Conservation (phyloP, 1,284 basidiomycete genomes). For the Pseudozyma tsukubaensis region DNA sequence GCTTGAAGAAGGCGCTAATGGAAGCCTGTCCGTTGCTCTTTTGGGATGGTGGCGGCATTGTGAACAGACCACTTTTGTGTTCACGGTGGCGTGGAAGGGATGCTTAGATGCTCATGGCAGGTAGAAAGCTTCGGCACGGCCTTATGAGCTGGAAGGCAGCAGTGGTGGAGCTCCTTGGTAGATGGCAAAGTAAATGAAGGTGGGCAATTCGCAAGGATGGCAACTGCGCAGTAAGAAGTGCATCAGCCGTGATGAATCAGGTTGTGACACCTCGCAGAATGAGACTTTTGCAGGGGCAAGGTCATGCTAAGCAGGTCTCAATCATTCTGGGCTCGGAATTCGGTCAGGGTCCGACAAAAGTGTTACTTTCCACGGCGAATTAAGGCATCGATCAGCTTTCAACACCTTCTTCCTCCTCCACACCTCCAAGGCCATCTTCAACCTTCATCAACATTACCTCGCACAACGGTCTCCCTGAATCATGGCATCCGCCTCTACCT, state of each 20-base stretch:
- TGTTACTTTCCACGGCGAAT: slow-evolving; percentile 22
- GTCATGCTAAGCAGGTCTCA: slow-evolving; percentile 7
- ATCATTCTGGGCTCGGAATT: slow-evolving; percentile 14
- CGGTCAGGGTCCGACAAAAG: slow-evolving; percentile 28
- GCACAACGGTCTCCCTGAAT: neutral
- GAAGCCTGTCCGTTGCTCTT: slow-evolving; percentile 28
- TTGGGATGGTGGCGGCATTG: slow-evolving; percentile 32
- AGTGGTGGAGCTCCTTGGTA: too few species aligned
- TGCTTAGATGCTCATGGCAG: too few species aligned
- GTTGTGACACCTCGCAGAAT: slow-evolving; percentile 9
- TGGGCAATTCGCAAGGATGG: neutral
- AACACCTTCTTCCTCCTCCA: slow-evolving; percentile 2
- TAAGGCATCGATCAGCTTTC: slow-evolving; percentile 25
- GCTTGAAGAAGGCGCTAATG: slow-evolving; percentile 56
- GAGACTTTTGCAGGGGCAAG: slow-evolving; percentile 2
- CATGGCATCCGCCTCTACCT: slow-evolving; percentile 3
- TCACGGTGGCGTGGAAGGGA: neutral
- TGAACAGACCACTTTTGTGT: neutral
- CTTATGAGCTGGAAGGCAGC: too few species aligned
- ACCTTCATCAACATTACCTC: neutral
- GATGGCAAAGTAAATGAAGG: neutral
- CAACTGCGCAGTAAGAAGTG: neutral
- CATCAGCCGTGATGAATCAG: slow-evolving; percentile 5
- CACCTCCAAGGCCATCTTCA: neutral
- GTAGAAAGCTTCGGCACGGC: neutral